Evolutionary conservation across 768 basidiomycete genomes (phyloP).

Genomic region (Termitomyces eurrhizus): DNA sequence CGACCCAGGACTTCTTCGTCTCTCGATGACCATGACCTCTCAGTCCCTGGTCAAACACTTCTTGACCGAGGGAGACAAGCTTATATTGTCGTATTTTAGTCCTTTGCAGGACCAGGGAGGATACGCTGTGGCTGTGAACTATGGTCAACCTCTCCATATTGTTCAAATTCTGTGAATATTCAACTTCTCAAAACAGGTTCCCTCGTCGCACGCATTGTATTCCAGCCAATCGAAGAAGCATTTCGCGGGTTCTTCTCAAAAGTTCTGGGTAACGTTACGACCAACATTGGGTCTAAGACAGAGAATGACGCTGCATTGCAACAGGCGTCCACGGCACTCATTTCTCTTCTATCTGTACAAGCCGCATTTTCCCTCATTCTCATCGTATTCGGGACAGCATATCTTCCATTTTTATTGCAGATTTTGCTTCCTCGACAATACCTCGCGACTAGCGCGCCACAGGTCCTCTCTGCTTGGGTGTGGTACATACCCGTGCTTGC

Average conservation of each 20-base stretch:
- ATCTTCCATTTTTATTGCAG: slow-evolving; percentile 63
- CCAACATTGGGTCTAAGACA: slow-evolving; percentile 9
- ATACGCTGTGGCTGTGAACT: slow-evolving; percentile 94
- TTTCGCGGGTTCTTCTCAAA: slow-evolving; percentile 87
- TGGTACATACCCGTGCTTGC: slow-evolving; percentile 89
- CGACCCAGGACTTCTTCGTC: slow-evolving; percentile 42
- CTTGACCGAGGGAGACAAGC: slow-evolving; percentile 92
- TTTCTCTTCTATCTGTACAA: slow-evolving; percentile 63
- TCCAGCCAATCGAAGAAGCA: slow-evolving; percentile 95
- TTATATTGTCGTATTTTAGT: slow-evolving; percentile 82
- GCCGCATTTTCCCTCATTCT: slow-evolving; percentile 64
- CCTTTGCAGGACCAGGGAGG: slow-evolving; percentile 87
- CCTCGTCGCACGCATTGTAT: slow-evolving; percentile 84
- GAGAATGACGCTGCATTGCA: slow-evolving; percentile 20
- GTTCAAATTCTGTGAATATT: no score
- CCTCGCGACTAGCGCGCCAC: slow-evolving; percentile 72
- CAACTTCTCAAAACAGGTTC: slow-evolving; percentile 56
- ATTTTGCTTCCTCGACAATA: slow-evolving; percentile 71
- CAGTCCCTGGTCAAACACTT: slow-evolving; percentile 94
- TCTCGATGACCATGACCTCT: slow-evolving; percentile 80
- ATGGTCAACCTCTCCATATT: slow-evolving; percentile 49
- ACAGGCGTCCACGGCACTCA: slow-evolving; percentile 49
- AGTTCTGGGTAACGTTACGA: slow-evolving; percentile 29
- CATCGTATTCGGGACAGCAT: slow-evolving; percentile 69
- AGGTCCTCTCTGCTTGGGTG: slow-evolving; percentile 74